phyloP scores from a whole-genome alignment of 345 rosid species.

The Syzygium grande region DNA sequence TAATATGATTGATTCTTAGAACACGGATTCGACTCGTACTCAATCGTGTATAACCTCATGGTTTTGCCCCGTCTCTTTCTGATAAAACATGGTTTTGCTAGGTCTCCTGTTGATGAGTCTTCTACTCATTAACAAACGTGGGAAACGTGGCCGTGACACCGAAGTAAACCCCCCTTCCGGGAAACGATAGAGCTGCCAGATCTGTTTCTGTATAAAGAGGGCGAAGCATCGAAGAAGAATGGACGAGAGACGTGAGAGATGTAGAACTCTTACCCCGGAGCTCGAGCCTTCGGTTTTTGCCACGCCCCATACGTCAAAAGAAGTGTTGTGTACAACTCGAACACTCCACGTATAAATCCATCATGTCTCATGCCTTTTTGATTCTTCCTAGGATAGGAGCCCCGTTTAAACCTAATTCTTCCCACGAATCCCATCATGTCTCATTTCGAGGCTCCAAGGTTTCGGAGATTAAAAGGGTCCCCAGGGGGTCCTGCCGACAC shows the following conservation, averaged over 20 bases:
- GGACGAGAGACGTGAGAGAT: background rate
- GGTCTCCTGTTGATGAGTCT: background rate
- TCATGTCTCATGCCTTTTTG: background rate
- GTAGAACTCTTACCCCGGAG: background rate
- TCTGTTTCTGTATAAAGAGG: background rate
- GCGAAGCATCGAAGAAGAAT: background rate
- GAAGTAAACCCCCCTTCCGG: background rate
- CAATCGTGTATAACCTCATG: accelerated
- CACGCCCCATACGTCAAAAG: background rate
- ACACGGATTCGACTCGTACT: background rate
- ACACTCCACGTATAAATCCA: background rate
- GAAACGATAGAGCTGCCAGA: background rate
- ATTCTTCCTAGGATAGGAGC: background rate
- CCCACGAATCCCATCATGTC: too few relatives aligned
- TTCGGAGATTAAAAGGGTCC: background rate
- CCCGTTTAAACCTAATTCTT: too few relatives aligned
- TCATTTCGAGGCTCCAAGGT: accelerated
- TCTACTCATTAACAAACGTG: background rate
- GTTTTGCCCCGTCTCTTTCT: background rate
- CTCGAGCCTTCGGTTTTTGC: background rate
- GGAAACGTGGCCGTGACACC: background rate
- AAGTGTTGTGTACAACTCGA: background rate
- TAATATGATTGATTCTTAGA: too few relatives aligned
- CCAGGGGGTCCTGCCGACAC: background rate
- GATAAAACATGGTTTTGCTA: background rate